phyloP scores from a whole-genome alignment of 176 grass and related monocot species.

The Juncus effusus region DNA sequence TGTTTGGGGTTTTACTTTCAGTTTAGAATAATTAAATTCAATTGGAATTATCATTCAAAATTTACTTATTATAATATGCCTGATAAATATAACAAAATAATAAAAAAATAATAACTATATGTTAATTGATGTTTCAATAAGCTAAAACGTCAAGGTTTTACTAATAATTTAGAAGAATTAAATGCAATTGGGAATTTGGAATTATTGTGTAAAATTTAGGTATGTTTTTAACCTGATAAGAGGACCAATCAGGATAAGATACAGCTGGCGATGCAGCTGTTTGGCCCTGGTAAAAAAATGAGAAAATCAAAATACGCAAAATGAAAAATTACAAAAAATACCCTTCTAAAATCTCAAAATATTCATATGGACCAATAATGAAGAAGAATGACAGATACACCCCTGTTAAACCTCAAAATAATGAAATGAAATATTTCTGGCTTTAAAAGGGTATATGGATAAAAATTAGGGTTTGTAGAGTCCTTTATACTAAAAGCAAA shows the following conservation, averaged over 20 bases:
- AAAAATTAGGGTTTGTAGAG: no score
- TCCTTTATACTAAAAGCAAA: no score
- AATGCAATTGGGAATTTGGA: no score
- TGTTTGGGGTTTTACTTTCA: no score
- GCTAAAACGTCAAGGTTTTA: no score
- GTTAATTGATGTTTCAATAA: no score
- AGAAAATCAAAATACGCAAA: neutral
- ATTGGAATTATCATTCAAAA: neutral
- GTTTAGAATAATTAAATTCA: no score
- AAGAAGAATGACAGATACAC: slow-evolving; percentile 10
- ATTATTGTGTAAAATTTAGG: neutral
- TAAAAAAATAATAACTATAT: no score
- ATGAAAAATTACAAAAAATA: slow-evolving; percentile 12
- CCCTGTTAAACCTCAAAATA: neutral
- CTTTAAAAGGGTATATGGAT: no score
- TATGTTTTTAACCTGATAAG: slow-evolving; percentile 21
- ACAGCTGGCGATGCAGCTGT: slow-evolving; percentile 12
- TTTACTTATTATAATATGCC: slow-evolving; percentile 14
- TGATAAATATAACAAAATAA: no score
- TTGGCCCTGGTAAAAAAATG: slow-evolving; percentile 17
- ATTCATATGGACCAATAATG: neutral
- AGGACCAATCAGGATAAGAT: slow-evolving; percentile 14
- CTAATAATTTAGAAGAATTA: no score
- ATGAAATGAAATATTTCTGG: neutral
- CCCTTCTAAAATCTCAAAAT: neutral